phyloP scores from a whole-genome alignment of 148 eudicot species.

The Polygonum aviculare region DNA sequence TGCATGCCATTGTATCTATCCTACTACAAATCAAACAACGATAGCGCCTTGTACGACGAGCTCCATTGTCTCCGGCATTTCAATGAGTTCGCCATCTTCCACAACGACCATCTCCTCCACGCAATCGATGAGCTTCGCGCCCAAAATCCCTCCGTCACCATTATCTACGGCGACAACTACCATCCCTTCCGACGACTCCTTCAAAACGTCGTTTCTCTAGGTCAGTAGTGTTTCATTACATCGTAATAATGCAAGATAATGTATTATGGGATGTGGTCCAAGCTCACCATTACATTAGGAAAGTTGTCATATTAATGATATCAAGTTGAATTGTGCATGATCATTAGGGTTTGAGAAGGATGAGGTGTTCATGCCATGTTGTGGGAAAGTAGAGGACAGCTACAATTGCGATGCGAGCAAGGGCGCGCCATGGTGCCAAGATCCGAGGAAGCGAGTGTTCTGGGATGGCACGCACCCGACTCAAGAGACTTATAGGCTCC shows the following conservation, averaged over 20 bases:
- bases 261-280: not conserved
- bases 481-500: not conserved
- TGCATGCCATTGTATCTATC: not conserved
- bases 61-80: not conserved
- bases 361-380: not conserved
- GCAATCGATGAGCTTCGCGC: not conserved
- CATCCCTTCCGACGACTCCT: not conserved
- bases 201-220: not conserved
- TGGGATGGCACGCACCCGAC: constrained; percentile 9
- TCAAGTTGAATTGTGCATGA: not conserved
- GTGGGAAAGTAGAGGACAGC: not conserved
- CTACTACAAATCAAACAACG: not conserved
- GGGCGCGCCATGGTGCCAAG: constrained; percentile 9
- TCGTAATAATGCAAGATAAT: too few species aligned
- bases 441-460: not conserved
- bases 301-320: not conserved
- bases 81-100: not conserved
- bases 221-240: not conserved
- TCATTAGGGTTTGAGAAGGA: not conserved
- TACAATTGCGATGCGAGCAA: not conserved
- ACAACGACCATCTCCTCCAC: not conserved
- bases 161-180: constrained; percentile 1
- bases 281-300: not conserved
- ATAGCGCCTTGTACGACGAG: not conserved
- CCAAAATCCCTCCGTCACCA: not conserved